A percentile compares a stretch with the other conserved stretches of the same genome.
These are phyloP conservation scores for Platanthera guangdongensis DNA, from an alignment of 106 monocot genomes.

Conservation along the genomic window DNA sequence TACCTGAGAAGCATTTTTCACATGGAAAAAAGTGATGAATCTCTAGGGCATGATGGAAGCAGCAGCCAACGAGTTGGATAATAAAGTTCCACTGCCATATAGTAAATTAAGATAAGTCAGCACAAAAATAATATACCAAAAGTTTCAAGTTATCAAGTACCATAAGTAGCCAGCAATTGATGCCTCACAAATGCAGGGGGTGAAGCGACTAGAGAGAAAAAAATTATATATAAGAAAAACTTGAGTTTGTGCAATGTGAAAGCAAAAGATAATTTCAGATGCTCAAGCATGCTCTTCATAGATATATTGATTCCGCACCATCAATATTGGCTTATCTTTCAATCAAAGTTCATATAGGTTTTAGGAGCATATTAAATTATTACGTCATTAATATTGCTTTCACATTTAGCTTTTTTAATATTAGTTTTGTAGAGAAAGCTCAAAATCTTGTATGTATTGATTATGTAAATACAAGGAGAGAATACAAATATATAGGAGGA, in stretches of 20 bases:
- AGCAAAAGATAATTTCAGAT: background rate
- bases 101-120: background rate
- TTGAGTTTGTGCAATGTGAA: background rate
- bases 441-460: too few relatives aligned
- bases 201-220: background rate
- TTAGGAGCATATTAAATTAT: too few relatives aligned
- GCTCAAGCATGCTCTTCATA: too few relatives aligned
- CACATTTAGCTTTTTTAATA: too few relatives aligned
- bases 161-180: background rate
- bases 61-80: background rate
- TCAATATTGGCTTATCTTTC: too few relatives aligned
- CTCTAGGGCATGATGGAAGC: background rate
- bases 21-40: background rate
- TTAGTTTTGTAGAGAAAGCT: too few relatives aligned
- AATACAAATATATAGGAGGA: too few relatives aligned
- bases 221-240: background rate
- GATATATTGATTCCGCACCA: too few relatives aligned
- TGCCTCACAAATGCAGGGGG: background rate
- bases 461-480: too few relatives aligned
- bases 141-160: background rate
- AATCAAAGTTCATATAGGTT: too few relatives aligned
- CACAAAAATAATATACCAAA: background rate
- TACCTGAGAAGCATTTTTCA: conserved; percentile 8
- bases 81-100: background rate
- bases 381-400: too few relatives aligned